These are phyloP conservation scores for Lyophyllum decastes DNA, from an alignment of 768 basidiomycete genomes.

Conservation along the genomic window DNA sequence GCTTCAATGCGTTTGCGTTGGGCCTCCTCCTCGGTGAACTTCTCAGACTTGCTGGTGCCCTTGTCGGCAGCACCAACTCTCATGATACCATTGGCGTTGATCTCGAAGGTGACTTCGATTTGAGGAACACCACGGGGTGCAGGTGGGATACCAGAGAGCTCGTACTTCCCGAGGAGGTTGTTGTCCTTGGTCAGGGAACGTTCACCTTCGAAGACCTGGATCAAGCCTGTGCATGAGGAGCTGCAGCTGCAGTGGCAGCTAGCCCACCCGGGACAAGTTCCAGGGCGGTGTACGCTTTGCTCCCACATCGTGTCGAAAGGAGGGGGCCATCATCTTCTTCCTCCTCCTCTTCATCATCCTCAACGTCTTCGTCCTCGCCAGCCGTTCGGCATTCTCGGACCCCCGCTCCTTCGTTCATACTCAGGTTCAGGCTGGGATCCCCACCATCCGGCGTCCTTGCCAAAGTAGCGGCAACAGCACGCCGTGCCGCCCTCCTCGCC, in stretches of 20 bases:
- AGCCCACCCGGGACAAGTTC: constrained; percentile 62
- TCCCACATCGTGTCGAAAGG: constrained; percentile 81
- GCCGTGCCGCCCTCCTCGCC: background rate
- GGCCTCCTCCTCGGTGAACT: constrained; percentile 68
- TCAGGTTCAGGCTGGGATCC: too few relatives aligned
- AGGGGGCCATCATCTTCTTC: constrained; percentile 40
- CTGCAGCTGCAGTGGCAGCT: constrained; percentile 10
- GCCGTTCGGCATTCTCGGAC: too few relatives aligned
- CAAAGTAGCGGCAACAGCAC: background rate
- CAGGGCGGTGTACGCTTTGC: constrained; percentile 85
- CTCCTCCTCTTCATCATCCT: constrained; percentile 19
- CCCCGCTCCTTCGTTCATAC: too few relatives aligned
- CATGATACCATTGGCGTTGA: constrained; percentile 95
- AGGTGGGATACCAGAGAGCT: constrained; percentile 89
- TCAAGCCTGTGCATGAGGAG: constrained; percentile 90
- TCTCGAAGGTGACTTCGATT: constrained; percentile 95
- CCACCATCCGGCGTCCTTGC: too few relatives aligned
- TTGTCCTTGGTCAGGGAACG: constrained; percentile 98
- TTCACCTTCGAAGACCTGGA: constrained; percentile 98
- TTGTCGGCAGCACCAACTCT: constrained; percentile 92
- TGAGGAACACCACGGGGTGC: constrained; percentile 97
- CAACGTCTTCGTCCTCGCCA: background rate
- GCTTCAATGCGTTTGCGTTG: constrained; percentile 84
- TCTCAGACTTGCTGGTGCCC: constrained; percentile 92
- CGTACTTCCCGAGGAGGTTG: constrained; percentile 97